phyloP scores from a whole-genome alignment of 306 rosid genomes.

The Lotus japonicus region DNA sequence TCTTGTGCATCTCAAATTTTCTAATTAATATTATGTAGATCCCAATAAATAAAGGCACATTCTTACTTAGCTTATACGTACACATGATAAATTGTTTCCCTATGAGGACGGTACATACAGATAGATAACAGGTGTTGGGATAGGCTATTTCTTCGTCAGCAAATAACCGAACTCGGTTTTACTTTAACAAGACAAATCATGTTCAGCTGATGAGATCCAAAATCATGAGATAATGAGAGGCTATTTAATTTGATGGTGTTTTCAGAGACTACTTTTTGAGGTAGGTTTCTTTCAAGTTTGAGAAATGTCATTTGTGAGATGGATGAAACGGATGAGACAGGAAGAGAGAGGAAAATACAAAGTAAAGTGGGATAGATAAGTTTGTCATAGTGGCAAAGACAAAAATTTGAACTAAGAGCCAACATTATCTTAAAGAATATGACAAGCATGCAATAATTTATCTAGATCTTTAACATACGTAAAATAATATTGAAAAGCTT shows the following conservation, averaged over 20 bases:
- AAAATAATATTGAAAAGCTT: no score
- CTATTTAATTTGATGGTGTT: background rate
- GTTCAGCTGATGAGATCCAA: background rate
- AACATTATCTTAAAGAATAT: no score
- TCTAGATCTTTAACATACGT: no score
- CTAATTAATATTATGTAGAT: constrained; percentile 5
- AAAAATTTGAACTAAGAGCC: no score
- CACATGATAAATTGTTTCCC: background rate
- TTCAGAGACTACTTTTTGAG: background rate
- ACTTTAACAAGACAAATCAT: constrained; percentile 6
- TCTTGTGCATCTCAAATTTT: constrained; percentile 19
- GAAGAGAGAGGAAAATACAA: no score
- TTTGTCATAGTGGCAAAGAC: no score
- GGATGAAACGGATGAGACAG: no score
- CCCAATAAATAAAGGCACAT: constrained; percentile 31
- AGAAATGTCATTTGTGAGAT: no score
- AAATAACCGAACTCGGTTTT: constrained; percentile 10
- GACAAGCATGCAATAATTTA: no score
- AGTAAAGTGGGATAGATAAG: no score
- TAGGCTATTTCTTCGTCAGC: background rate
- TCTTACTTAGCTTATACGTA: constrained; percentile 11
- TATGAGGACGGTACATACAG: background rate
- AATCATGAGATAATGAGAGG: background rate
- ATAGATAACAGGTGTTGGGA: constrained; percentile 25
- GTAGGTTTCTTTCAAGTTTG: background rate